phyloP scores from a whole-genome alignment of 176 grass and related monocot species.

The Alloteropsis semialata region DNA sequence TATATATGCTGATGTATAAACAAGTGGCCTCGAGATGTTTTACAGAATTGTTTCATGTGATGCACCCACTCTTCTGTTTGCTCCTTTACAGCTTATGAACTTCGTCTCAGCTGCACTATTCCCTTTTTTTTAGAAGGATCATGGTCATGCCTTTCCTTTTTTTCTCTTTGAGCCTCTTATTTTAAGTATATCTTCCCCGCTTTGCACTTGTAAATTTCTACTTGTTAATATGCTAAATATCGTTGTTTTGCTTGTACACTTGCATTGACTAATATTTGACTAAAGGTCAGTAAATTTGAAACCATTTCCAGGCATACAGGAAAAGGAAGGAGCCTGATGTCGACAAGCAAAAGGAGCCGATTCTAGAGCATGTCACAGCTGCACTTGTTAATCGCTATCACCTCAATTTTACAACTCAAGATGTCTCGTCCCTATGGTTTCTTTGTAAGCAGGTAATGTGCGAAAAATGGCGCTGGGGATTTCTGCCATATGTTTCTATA shows the following conservation, averaged over 20 bases:
- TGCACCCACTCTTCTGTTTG: not conserved
- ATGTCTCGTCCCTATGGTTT: slow-evolving; percentile 95
- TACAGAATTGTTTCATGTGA: not conserved
- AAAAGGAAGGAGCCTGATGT: slow-evolving; percentile 87
- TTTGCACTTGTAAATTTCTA: not conserved
- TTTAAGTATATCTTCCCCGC: not conserved
- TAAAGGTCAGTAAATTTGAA: slow-evolving; percentile 11
- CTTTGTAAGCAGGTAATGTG: slow-evolving; percentile 84
- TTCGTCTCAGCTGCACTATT: not conserved
- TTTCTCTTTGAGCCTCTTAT: not conserved
- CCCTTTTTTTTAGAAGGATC: slow-evolving; percentile 1
- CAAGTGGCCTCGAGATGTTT: not conserved
- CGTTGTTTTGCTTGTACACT: not conserved
- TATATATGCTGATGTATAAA: not conserved
- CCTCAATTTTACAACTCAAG: slow-evolving; percentile 77
- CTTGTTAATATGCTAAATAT: not conserved
- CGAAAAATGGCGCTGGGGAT: not conserved
- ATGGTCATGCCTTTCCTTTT: not conserved
- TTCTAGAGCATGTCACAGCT: slow-evolving; percentile 74
- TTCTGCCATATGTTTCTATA: not conserved
- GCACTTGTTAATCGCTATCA: slow-evolving; percentile 55
- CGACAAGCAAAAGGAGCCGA: slow-evolving; percentile 77
- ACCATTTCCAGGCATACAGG: slow-evolving; percentile 66
- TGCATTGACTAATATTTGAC: not conserved
- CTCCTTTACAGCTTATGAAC: not conserved